Percentiles rank a stretch among this genome's conserved stretches.
Conservation (phyloP, 2,329 filamentous ascomycete species). For the Fusarium domesticum region DNA sequence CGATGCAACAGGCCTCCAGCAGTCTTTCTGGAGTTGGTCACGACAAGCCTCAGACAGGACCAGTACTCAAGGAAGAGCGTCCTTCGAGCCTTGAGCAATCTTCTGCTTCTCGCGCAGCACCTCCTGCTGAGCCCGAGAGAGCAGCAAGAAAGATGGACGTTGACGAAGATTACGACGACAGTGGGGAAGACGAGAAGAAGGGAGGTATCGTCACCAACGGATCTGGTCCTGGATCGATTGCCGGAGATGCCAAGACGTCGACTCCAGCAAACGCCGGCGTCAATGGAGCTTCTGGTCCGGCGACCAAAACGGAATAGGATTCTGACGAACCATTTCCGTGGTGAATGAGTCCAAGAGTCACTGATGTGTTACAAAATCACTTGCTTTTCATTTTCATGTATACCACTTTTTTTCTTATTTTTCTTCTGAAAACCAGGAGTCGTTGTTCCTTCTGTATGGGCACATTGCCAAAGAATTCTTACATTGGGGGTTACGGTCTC, state of each 20-base stretch:
- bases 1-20: conserved; percentile 59
- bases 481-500: conserved; percentile 21
- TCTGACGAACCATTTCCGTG: conserved; percentile 8
- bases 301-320: conserved; percentile 46
- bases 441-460: conserved; percentile 23
- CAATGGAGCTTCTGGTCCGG: conserved; percentile 42
- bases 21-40: conserved; percentile 53
- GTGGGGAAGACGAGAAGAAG: conserved; percentile 81
- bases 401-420: conserved; percentile 15
- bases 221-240: conserved; percentile 45
- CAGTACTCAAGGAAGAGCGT: conserved; percentile 57
- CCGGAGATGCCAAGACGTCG: conserved; percentile 51
- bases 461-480: conserved; percentile 15
- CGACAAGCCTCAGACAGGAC: conserved; percentile 41
- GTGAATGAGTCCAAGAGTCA: conserved; percentile 27
- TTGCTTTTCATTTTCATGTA: conserved; percentile 20
- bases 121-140: conserved; percentile 66
- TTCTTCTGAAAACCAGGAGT: conserved; percentile 1
- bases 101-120: conserved; percentile 44
- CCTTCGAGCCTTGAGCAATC: conserved; percentile 40
- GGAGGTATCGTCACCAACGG: conserved; percentile 40
- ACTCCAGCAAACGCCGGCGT: conserved; percentile 47
- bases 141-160: conserved; percentile 95
- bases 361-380: conserved; percentile 18
- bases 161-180: conserved; percentile 96